phyloP scores from a whole-genome alignment of 768 basidiomycete species.

The Clitopilus passeckerianus region DNA sequence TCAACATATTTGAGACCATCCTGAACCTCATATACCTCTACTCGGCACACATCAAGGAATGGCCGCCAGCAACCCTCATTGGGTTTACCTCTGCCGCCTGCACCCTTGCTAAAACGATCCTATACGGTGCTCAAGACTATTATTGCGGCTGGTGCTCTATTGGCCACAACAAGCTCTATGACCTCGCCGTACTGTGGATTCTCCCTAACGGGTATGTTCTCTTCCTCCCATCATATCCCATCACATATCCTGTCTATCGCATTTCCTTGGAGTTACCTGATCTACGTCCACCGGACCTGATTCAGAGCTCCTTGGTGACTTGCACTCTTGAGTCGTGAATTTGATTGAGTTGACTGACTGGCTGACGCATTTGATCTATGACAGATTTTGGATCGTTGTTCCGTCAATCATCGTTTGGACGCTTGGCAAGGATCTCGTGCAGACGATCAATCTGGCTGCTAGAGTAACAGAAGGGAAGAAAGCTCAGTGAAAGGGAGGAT shows the following conservation, averaged over 20 bases:
- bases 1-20: slow-evolving; percentile 78
- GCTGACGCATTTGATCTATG: neutral
- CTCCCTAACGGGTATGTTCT: slow-evolving; percentile 70
- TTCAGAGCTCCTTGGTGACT: no score
- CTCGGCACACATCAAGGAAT: slow-evolving; percentile 55
- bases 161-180: slow-evolving; percentile 62
- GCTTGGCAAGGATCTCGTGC: slow-evolving; percentile 59
- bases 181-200: slow-evolving; percentile 60
- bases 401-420: slow-evolving; percentile 55
- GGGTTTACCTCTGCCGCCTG: slow-evolving; percentile 71
- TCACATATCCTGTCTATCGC: no score
- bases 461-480: slow-evolving; percentile 15
- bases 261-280: no score
- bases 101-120: slow-evolving; percentile 80
- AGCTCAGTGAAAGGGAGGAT: slow-evolving; percentile 1
- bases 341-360: neutral
- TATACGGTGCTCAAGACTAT: slow-evolving; percentile 82
- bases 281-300: no score
- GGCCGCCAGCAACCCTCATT: slow-evolving; percentile 65
- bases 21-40: slow-evolving; percentile 76
- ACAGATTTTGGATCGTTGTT: slow-evolving; percentile 73
- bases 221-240: neutral
- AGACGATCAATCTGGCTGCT: slow-evolving; percentile 29
- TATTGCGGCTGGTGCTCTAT: slow-evolving; percentile 68
- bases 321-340: no score